Base-by-base conservation (phyloP, 164 flowering plant species). In the Sedum album region DNA sequence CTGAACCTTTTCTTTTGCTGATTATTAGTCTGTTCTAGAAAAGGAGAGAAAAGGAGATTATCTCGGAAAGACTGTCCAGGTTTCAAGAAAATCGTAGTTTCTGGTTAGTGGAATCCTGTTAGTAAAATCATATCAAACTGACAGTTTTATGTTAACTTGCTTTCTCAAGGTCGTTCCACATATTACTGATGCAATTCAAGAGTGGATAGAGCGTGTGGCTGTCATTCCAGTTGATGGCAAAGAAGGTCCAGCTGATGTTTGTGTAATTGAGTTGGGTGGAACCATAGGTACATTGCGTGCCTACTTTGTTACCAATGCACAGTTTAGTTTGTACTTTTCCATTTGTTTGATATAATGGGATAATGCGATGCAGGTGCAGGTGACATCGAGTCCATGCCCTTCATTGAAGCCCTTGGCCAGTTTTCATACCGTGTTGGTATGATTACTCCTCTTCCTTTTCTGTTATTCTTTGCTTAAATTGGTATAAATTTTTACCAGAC, bases 11-110 rank as follows among this genome's bases (percentile, higher is more conserved):
- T n/a, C n/a, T n/a, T n/a, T n/a, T n/a, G n/a, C n/a, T n/a, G n/a
- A n/a, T n/a, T n/a, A n/a, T n/a, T n/a, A n/a, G n/a, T 77, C 77
- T 76, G 97, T 95, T 68, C 79, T 90, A 69, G 82, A 90, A 73
- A 95, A 89, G 77, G 99, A 95, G 78, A 83, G 99, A 76, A 87
- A 76, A 76, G 99, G 99, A 7, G 99, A 92, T 73, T 95, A 95
- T 79, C 80, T 95, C 38, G 99, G 99, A 25, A 85, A 88, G 68
- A 95, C 97, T 72, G 99, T 95, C 46, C 99, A 94, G 97, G 98
- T 93, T 1, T 53, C 51, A 57, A 9, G 28, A 57, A 28, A 26
- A 11, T 57, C 62, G 14, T 28, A 11, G 28, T 30, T 57, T 57
- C 31, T 57, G 18, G 41, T 38, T 20, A 7, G 66, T 11, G 26